Evolutionary conservation across 305 asterid genomes (phyloP).

Genomic region (Solanum chacoense): DNA sequence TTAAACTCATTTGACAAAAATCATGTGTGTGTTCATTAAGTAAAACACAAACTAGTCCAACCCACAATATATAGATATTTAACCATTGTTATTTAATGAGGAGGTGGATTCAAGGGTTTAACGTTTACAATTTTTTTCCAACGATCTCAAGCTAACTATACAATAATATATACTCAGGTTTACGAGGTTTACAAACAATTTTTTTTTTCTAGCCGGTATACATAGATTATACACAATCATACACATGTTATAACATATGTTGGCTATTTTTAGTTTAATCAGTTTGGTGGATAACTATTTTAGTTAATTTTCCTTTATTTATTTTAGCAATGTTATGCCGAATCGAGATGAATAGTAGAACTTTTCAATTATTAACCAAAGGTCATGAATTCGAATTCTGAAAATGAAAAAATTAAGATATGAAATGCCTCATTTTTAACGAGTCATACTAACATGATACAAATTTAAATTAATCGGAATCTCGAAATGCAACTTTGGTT

Average conservation of each 20-base stretch:
- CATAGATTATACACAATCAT: background rate
- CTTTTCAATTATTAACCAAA: background rate
- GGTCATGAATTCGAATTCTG: background rate
- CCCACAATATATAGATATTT: too few species aligned
- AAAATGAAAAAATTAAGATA: background rate
- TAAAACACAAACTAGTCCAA: too few species aligned
- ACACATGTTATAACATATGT: background rate
- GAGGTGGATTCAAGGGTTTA: background rate
- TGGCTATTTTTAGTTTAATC: background rate
- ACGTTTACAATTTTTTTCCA: background rate
- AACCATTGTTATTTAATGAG: background rate
- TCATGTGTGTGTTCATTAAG: too few species aligned
- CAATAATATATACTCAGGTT: background rate
- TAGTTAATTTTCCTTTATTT: background rate
- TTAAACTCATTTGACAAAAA: too few species aligned
- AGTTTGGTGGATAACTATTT: fast-evolving
- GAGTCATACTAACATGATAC: fast-evolving
- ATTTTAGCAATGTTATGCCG: background rate
- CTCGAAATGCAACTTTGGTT: background rate
- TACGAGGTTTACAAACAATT: too few species aligned
- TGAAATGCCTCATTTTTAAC: fast-evolving
- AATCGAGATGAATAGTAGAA: background rate
- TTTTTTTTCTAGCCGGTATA: background rate
- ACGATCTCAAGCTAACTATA: background rate
- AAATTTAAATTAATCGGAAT: background rate